Evolutionary conservation across 1,139 yeast species (phyloP).

Genomic region (Lizanozyma gosingica): DNA sequence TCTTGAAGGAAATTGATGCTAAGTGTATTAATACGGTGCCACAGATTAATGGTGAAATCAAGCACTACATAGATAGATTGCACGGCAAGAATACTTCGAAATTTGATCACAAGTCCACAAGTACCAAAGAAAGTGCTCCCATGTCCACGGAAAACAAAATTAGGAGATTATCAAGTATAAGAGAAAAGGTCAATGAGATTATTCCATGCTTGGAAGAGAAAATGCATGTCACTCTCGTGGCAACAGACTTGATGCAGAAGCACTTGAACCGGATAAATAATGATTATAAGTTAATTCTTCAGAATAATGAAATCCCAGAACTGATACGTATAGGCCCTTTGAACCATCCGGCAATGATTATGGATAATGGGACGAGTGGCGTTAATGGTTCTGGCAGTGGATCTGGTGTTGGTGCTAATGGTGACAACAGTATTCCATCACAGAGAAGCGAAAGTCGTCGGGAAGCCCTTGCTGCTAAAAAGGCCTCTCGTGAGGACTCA

Average conservation of each 20-base stretch:
- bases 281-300: conserved; percentile 64
- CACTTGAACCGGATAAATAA: conserved; percentile 69
- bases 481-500: conserved; percentile 36
- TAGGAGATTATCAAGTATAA: conserved; percentile 25
- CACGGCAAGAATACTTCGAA: conserved; percentile 14
- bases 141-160: conserved; percentile 5
- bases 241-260: conserved; percentile 66
- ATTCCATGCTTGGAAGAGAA: conserved; percentile 94
- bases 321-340: conserved; percentile 58
- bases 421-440: conserved; percentile 52
- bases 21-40: conserved; percentile 79
- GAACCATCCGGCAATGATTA: conserved; percentile 84
- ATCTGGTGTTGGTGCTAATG: conserved; percentile 10
- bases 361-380: conserved; percentile 28
- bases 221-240: conserved; percentile 93
- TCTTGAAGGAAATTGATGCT: conserved; percentile 89
- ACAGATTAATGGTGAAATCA: conserved; percentile 49
- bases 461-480: conserved; percentile 87
- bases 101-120: conserved; percentile 9
- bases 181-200: conserved; percentile 51
- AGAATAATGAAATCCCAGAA: conserved; percentile 70
- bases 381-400: background rate
- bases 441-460: conserved; percentile 77
- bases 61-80: conserved; percentile 40
- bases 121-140: conserved; percentile 20